Percentiles rank a stretch among this genome's conserved stretches.
Conservation (phyloP, 1,284 basidiomycete genomes). For the Meripilus lineatus region DNA sequence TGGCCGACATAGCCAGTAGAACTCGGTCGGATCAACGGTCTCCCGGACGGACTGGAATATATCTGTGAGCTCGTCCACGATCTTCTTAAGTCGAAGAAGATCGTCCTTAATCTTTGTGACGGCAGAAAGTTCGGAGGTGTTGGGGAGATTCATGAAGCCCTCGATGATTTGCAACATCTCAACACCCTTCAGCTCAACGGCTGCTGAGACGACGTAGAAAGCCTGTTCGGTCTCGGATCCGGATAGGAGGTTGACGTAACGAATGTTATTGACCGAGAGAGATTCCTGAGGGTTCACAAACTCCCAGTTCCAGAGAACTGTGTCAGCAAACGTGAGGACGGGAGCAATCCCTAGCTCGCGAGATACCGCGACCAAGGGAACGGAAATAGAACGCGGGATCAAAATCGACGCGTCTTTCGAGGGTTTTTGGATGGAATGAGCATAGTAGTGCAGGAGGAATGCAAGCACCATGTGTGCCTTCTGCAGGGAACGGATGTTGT, state of each 20-base stretch:
- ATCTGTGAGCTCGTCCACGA: conserved; percentile 72
- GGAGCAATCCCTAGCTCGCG: conserved; percentile 81
- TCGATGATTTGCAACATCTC: conserved; percentile 87
- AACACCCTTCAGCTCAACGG: conserved; percentile 84
- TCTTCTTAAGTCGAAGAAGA: conserved; percentile 61
- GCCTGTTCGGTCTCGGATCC: conserved; percentile 79
- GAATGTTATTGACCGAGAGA: conserved; percentile 57
- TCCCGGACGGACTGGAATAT: conserved; percentile 69
- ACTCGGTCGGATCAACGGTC: conserved; percentile 80
- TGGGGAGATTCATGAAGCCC: conserved; percentile 71
- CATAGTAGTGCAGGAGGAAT: conserved; percentile 87
- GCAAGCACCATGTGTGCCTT: conserved; percentile 88
- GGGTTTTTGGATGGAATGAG: conserved; percentile 66
- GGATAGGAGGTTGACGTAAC: conserved; percentile 76
- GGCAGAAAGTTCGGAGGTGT: conserved; percentile 64
- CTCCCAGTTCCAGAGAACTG: conserved; percentile 93
- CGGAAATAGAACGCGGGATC: conserved; percentile 73
- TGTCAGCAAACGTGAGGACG: conserved; percentile 93
- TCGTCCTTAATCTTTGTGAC: conserved; percentile 71
- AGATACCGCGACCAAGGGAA: conserved; percentile 82
- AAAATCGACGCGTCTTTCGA: conserved; percentile 34
- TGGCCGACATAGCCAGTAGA: conserved; percentile 89
- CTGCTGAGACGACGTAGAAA: conserved; percentile 86
- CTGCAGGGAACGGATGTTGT: conserved; percentile 59
- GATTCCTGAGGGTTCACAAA: conserved; percentile 50